Conservation (phyloP, 2,329 filamentous ascomycete species). For the Phialemoniopsis sp. region DNA sequence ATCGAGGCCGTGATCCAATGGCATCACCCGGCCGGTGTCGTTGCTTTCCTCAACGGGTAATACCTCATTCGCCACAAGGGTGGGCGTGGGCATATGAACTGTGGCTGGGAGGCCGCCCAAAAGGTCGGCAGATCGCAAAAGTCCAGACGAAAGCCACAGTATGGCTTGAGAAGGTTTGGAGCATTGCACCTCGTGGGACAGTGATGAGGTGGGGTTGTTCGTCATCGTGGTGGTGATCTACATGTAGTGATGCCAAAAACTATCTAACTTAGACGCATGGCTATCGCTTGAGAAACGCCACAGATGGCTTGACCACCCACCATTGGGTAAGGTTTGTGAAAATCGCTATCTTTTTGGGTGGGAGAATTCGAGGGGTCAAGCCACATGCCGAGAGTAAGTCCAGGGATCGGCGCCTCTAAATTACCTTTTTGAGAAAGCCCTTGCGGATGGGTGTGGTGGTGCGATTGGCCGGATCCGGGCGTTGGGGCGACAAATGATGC, state of each 20-base stretch:
- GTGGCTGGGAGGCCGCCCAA: neutral
- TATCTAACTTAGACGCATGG: too few species aligned
- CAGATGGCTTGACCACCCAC: too few species aligned
- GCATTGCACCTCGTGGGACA: neutral
- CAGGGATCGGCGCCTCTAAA: too few species aligned
- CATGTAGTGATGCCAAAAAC: neutral
- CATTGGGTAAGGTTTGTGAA: too few species aligned
- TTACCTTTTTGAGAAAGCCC: too few species aligned
- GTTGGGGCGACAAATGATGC: too few species aligned
- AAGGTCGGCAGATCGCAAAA: neutral
- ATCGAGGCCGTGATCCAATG: neutral
- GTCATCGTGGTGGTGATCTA: neutral
- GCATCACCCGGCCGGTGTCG: neutral
- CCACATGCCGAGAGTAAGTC: too few species aligned
- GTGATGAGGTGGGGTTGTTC: neutral
- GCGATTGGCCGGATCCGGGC: too few species aligned
- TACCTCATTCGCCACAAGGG: neutral
- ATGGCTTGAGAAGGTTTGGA: neutral
- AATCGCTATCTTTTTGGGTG: too few species aligned
- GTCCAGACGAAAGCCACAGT: neutral
- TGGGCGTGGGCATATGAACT: neutral
- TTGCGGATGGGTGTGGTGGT: too few species aligned
- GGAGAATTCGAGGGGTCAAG: too few species aligned
- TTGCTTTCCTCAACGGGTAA: neutral
- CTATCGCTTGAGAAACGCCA: too few species aligned